Evolutionary conservation across 1,139 yeast genomes (phyloP).

Genomic region (Hemisphaericaspora subhashii): DNA sequence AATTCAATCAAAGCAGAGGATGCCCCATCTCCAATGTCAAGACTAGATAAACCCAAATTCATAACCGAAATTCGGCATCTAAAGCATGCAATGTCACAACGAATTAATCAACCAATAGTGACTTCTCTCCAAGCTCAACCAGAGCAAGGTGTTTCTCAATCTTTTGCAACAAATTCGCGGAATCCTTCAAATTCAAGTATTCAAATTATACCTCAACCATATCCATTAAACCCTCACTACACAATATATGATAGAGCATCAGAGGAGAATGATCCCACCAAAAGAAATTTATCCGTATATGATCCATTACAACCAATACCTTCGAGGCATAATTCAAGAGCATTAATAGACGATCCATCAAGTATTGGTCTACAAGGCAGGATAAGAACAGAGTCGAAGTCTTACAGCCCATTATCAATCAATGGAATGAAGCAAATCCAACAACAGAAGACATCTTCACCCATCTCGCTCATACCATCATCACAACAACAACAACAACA

Average conservation of each 20-base stretch:
- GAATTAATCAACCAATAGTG: constrained; percentile 7
- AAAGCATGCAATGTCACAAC: constrained; percentile 6
- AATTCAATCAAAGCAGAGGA: constrained; percentile 1
- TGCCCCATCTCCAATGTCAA: constrained; percentile 19
- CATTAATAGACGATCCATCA: constrained; percentile 12
- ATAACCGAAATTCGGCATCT: constrained; percentile 7
- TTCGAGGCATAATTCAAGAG: constrained; percentile 13
- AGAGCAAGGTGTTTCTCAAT: constrained; percentile 8
- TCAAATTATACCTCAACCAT: constrained; percentile 34
- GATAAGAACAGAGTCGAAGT: constrained; percentile 13
- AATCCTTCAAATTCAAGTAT: constrained; percentile 19
- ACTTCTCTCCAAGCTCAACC: constrained; percentile 12
- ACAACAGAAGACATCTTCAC: constrained; percentile 5
- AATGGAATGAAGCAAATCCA: constrained; percentile 8
- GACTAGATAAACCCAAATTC: constrained; percentile 5
- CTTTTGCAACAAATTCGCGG: constrained; percentile 13
- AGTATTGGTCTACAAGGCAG: constrained; percentile 3
- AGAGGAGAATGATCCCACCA: constrained; percentile 5
- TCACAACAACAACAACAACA: constrained; percentile 5
- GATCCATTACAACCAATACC: constrained; percentile 39
- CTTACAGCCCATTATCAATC: constrained; percentile 16
- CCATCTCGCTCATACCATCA: constrained; percentile 4
- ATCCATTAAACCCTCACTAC: constrained; percentile 40
- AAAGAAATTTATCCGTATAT: constrained; percentile 28
- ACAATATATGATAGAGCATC: constrained; percentile 22